Evolutionary conservation across 2,329 filamentous ascomycete species (phyloP).

Genomic region (Fusarium avenaceum): DNA sequence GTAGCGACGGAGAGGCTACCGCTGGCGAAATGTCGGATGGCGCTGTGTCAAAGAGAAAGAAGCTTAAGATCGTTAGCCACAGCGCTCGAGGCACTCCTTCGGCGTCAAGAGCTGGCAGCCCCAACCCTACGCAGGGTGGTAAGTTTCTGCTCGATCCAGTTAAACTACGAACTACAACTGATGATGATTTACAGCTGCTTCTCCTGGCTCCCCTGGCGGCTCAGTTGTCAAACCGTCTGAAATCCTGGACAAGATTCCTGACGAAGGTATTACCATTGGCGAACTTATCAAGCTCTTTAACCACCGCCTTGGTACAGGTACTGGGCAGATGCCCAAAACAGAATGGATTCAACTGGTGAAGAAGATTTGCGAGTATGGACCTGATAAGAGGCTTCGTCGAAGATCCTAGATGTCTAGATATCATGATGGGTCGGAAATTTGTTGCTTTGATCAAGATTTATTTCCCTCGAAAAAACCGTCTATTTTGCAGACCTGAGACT

Average conservation of each 20-base stretch:
- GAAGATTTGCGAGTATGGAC: constrained; percentile 65
- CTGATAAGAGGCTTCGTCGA: constrained; percentile 66
- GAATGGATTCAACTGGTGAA: constrained; percentile 73
- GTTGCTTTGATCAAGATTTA: constrained; percentile 1
- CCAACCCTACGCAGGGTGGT: constrained; percentile 60
- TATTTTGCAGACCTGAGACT: not conserved
- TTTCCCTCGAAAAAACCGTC: constrained; percentile 12
- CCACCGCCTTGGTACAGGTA: constrained; percentile 63
- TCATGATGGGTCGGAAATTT: constrained; percentile 10
- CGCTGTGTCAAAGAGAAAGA: constrained; percentile 64
- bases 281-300: constrained; percentile 68
- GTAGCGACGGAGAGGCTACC: constrained; percentile 80
- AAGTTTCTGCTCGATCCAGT: constrained; percentile 40
- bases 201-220: constrained; percentile 54
- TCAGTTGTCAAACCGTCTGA: constrained; percentile 63
- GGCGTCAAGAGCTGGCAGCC: constrained; percentile 74
- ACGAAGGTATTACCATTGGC: constrained; percentile 67
- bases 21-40: constrained; percentile 76
- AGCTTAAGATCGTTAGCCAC: constrained; percentile 65
- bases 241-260: constrained; percentile 67
- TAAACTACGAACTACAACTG: constrained; percentile 10
- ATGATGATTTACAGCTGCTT: constrained; percentile 45
- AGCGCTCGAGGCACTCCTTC: constrained; percentile 66
- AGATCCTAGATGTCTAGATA: constrained; percentile 50
- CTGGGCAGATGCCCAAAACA: constrained; percentile 64